Evolutionary conservation across 106 monocot genomes (phyloP), one percentile per base, ranked within the genome.

Genomic region (Dioscorea dumetorum): DNA sequence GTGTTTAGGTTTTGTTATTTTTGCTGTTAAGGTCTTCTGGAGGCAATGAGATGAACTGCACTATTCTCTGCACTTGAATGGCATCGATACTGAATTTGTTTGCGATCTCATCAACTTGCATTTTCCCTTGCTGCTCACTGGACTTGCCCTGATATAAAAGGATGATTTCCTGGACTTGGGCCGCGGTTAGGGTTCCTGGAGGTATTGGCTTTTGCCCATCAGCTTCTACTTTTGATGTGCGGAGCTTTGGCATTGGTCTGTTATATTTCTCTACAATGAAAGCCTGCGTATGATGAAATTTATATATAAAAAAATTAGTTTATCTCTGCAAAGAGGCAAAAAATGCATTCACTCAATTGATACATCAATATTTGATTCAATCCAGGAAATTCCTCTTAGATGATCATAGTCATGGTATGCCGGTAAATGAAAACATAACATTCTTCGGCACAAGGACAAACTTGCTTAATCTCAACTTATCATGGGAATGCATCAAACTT

Each of bases 81-180:
- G 48, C 67, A 52, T 81, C 86, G 14, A 91, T 65, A 21, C 67
- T 72, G 73, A 91, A 91, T 33, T 69, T 91, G 12, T 76, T 70
- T 12, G 90, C 86, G 58, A 86, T 91, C 15, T 81, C 75, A 12
- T 78, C 50, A 66, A 71, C 67, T 22, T 22, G 51, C 86, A 91
- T 78, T 24, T 70, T 59, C 22, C 83, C 80, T 57, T 64, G 73
- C 73, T 84, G 72, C 24, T 72, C 71, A 19, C 77, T 69, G 1
- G 81, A 84, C 56, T 91, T 87, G 21, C 90, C 90, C 57, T 86
- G 73, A 51, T 84, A 66, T 20, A 91, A 72, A 15, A 84, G 86
- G 24, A 91, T 58, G 51, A 91, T 83, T 53, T 87, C 67, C 17
- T 61, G 72, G n/a, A 91, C 56, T 24, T 91, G 86, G 18, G 34